These are phyloP conservation scores for Beta macrorhiza DNA, from an alignment of 179 eudicot species.

Conservation along the genomic window DNA sequence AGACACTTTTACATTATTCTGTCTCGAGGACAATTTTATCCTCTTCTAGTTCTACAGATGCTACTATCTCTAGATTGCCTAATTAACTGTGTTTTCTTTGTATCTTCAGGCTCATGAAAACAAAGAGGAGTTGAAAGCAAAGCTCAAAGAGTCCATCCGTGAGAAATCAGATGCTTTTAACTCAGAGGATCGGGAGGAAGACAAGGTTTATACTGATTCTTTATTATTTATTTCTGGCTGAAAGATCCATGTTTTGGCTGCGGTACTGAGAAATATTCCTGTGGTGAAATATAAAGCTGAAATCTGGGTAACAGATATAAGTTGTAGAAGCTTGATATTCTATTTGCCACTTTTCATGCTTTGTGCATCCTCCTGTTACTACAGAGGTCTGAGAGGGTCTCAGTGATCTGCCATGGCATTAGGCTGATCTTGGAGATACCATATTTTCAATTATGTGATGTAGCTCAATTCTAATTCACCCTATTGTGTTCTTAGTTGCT, in stretches of 20 bases:
- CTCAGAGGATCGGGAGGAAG: slow-evolving; percentile 64
- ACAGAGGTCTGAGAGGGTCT: not conserved
- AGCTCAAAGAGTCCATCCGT: slow-evolving; percentile 75
- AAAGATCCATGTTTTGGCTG: not conserved
- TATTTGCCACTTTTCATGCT: not conserved
- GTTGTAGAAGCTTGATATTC: not conserved
- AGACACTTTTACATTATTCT: slow-evolving; percentile 23
- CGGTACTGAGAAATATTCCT: not conserved
- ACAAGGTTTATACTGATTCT: slow-evolving; percentile 56
- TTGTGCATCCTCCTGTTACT: not conserved
- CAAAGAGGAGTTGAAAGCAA: slow-evolving; percentile 78
- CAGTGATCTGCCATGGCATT: not conserved
- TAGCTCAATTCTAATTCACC: not conserved
- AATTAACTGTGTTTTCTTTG: slow-evolving; percentile 10
- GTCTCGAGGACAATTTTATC: not conserved
- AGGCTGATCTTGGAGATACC: not conserved
- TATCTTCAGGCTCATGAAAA: slow-evolving; percentile 60
- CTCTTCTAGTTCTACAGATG: slow-evolving; percentile 6
- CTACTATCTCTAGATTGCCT: not conserved
- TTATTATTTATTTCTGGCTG: not conserved
- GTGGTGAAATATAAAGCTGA: not conserved
- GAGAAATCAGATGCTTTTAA: slow-evolving; percentile 83
- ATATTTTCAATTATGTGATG: not conserved
- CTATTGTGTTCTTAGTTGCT: not conserved
- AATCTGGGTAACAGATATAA: not conserved